Conservation (phyloP, 2,329 filamentous ascomycete species). For the Fonsecaea nubica region DNA sequence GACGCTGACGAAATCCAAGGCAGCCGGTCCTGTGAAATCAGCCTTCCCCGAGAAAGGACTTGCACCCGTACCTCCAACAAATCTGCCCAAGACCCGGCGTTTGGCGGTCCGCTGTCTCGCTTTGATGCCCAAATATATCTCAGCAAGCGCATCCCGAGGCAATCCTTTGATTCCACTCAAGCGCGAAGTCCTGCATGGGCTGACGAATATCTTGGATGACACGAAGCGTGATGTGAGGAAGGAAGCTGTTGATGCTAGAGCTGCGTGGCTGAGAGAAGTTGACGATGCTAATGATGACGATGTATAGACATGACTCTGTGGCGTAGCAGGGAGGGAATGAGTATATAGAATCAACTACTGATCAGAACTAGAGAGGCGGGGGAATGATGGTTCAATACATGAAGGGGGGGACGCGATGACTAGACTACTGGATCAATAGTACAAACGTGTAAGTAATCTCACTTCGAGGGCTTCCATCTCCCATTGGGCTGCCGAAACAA, state of each 20-base stretch:
- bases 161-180: conserved; percentile 62
- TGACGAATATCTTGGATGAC: conserved; percentile 66
- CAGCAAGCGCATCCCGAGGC: conserved; percentile 44
- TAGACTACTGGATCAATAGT: neutral
- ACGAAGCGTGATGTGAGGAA: conserved; percentile 66
- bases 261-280: conserved; percentile 63
- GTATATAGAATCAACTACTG: neutral
- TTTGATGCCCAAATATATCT: conserved; percentile 38
- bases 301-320: conserved; percentile 28
- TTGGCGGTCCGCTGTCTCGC: conserved; percentile 38
- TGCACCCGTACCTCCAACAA: conserved; percentile 38
- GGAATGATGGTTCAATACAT: neutral
- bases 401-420: neutral
- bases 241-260: conserved; percentile 66
- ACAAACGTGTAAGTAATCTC: neutral
- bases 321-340: neutral
- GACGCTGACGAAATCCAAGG: conserved; percentile 38
- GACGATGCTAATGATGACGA: conserved; percentile 63
- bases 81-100: conserved; percentile 37
- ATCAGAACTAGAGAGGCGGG: neutral
- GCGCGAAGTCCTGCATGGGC: conserved; percentile 61
- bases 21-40: conserved; percentile 30
- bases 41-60: conserved; percentile 16
- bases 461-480: neutral
- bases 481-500: neutral